Base-by-base conservation (phyloP, 2,329 filamentous ascomycete genomes). In the Harringtonia aguacate region DNA sequence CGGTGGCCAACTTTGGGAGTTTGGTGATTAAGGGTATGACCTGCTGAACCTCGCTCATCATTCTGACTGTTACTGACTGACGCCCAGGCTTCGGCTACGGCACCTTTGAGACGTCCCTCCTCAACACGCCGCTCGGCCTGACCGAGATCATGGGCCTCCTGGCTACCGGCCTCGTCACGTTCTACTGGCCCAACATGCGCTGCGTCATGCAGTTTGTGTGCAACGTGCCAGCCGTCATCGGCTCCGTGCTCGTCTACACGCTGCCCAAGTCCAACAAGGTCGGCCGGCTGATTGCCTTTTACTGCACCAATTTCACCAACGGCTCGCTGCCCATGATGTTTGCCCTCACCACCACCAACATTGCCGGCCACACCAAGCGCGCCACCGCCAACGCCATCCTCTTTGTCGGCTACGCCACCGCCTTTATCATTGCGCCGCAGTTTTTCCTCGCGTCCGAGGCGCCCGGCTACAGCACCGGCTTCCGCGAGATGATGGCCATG, bases 311-410 rank as follows among this genome's bases (percentile, higher is more conserved):
- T 41, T 47, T 47, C 50, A 78, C 74, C 53, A 64, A 80, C 36
- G 46, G 50, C 39, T 58, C 53, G 35, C 69, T 77, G 3, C 77
- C 75, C 0, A 59, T 80, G 33, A 72, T 79, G 30, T 79, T 75
- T 48, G 72, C 73, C 0, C 79, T 75, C 73, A 73, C 72, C 2
- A 66, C 72, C 1, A 73, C 76, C 47, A 81, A 81, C 48, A 80
- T 80, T 0, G 80, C 74, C 0, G 81, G 81, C 1, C 78, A 84
- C 54, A 84, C 80, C 0, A 85, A 85, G 48, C 81, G 81, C 53
- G 64, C 81, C 35, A 46, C 51, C 27, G 58, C 54, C 39, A 70
- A 77, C 4, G 77, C 75, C 0, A 59, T 79, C 24, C 72, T 79
- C 30, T 79, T 47, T 30, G 24, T 44, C 22, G 46, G 41, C 21